Conservation (phyloP, 176 grass and related monocot species). For the Juncus effusus region DNA sequence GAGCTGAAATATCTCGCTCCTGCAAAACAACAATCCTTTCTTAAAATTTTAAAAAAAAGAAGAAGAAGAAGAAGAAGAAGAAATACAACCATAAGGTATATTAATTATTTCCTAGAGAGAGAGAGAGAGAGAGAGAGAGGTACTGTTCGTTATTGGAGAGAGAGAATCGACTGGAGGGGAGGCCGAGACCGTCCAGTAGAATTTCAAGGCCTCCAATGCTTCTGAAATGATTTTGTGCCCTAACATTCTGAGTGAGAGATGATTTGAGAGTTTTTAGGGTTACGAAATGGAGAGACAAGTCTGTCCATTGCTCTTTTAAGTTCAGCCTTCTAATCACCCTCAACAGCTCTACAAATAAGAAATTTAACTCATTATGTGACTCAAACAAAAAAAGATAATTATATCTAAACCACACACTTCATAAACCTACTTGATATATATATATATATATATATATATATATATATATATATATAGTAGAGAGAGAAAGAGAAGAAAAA, state of each 20-base stretch:
- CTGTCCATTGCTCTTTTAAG: slow-evolving; percentile 69
- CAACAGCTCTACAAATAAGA: slow-evolving; percentile 66
- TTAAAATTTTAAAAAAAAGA: slow-evolving; percentile 17
- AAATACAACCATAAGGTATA: slow-evolving; percentile 23
- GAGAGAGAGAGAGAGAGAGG: neutral
- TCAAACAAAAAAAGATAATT: no score
- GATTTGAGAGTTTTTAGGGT: slow-evolving; percentile 64
- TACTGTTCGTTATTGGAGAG: slow-evolving; percentile 69
- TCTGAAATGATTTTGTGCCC: slow-evolving; percentile 94
- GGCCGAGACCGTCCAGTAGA: slow-evolving; percentile 76
- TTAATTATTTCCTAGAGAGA: neutral
- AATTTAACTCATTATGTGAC: no score
- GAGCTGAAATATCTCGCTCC: slow-evolving; percentile 63
- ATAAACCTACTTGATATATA: no score
- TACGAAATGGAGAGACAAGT: slow-evolving; percentile 77
- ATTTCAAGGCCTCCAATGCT: slow-evolving; percentile 91
- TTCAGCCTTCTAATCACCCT: slow-evolving; percentile 69
- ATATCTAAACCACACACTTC: no score
- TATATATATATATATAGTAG: neutral
- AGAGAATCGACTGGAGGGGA: slow-evolving; percentile 72
- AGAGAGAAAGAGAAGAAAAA: neutral
- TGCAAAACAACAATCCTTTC: slow-evolving; percentile 37
- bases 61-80: neutral
- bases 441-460: no score
- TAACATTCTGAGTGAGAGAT: slow-evolving; percentile 64